These are phyloP conservation scores for Sphaerulina musiva DNA, from an alignment of 2,329 filamentous ascomycete genomes.

Conservation along the genomic window DNA sequence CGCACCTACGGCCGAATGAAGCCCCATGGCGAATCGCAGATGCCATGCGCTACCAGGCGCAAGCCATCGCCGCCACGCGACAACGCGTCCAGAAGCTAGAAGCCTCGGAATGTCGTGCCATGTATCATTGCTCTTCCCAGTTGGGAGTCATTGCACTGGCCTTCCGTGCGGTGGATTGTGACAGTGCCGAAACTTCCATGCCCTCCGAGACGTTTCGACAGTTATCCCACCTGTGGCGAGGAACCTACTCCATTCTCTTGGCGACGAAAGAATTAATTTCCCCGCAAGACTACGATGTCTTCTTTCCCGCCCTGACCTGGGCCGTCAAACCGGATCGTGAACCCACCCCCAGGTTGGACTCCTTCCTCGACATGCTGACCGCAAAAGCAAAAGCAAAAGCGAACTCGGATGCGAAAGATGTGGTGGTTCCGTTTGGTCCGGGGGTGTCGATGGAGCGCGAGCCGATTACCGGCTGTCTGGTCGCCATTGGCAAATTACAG, in stretches of 20 bases:
- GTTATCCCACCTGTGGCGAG: conserved; percentile 17
- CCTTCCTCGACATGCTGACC: conserved; percentile 14
- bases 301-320: conserved; percentile 16
- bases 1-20: conserved; percentile 13
- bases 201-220: conserved; percentile 17
- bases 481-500: conserved; percentile 14
- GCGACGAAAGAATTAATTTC: conserved; percentile 14
- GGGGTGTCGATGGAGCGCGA: conserved; percentile 3
- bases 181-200: conserved; percentile 2
- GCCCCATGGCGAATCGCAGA: conserved; percentile 13
- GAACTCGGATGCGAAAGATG: not conserved
- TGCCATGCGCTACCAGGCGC: conserved; percentile 17
- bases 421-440: not conserved
- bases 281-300: conserved; percentile 11
- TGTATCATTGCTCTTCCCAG: conserved; percentile 18
- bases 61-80: conserved; percentile 16
- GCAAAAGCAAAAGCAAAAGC: conserved; percentile 9
- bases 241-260: conserved; percentile 15
- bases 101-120: conserved; percentile 14
- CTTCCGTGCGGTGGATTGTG: conserved; percentile 14
- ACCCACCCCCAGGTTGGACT: conserved; percentile 2
- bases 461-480: conserved; percentile 9
- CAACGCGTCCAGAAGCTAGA: conserved; percentile 12
- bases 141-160: conserved; percentile 18
- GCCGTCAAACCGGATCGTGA: not conserved